Evolutionary conservation across 2,329 filamentous ascomycete species (phyloP).

Genomic region (Aspergillus sp.): DNA sequence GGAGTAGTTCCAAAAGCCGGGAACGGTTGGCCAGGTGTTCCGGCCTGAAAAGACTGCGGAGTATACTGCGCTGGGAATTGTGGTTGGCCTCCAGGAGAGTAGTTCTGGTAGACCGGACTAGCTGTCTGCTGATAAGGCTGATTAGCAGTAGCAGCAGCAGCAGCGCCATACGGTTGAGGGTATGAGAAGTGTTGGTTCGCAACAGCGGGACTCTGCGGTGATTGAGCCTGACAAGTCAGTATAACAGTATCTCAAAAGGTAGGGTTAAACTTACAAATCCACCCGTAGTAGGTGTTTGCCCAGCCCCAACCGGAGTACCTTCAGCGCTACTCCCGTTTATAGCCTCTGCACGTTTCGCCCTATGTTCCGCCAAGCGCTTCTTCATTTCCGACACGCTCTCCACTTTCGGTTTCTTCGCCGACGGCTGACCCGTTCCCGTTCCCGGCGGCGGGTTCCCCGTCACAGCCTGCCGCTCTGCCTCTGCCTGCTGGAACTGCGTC

Average conservation of each 20-base stretch:
- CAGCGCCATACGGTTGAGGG: constrained; percentile 36
- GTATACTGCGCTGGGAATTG: constrained; percentile 29
- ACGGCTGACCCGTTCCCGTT: constrained; percentile 37
- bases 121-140: constrained; percentile 39
- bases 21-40: constrained; percentile 19
- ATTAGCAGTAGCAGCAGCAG: constrained; percentile 12
- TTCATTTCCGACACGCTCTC: constrained; percentile 73
- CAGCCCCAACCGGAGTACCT: constrained; percentile 48
- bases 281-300: constrained; percentile 44
- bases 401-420: constrained; percentile 60
- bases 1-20: constrained; percentile 36
- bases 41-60: constrained; percentile 20
- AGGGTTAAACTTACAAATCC: constrained; percentile 52
- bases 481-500: constrained; percentile 74
- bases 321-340: constrained; percentile 53
- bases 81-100: constrained; percentile 30
- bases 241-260: constrained; percentile 1
- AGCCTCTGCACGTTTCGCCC: constrained; percentile 58
- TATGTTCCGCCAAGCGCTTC: constrained; percentile 69
- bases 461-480: constrained; percentile 70
- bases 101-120: constrained; percentile 31
- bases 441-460: constrained; percentile 79
- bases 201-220: constrained; percentile 35
- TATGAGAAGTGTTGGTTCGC: constrained; percentile 31
- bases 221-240: constrained; percentile 27